Evolutionary conservation across 139 green algal species (phyloP), one percentile per base, ranked within the genome.

Genomic region (Picochlorum costavermella): DNA sequence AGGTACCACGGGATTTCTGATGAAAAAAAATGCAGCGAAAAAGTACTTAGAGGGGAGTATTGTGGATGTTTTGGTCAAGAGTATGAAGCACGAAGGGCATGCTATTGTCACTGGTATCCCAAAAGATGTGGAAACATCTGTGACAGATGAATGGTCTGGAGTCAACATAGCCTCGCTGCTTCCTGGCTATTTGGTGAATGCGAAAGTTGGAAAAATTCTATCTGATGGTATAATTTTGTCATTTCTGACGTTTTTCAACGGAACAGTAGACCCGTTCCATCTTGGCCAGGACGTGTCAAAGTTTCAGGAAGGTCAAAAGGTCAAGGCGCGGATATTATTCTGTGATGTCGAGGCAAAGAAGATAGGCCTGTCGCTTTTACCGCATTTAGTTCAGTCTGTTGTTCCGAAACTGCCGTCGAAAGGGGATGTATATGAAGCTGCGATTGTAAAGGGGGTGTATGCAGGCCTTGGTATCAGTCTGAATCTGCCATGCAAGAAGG

Each of bases 201-300:
- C 76, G 9, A 65, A 56, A 9, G 66, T 85, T 28, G 55, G 65
- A 13, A 64, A 80, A 48, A 69, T 92, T 37, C 68, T 85, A 16
- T 64, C 69, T 6, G 89, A 95, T 71, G 91, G 91, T 5, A 72
- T 97, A 20, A 49, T 84, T n/a, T 66, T 91, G 16, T 82, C 67
- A 61, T 95, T 97, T 69, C 74, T 95, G 28, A 89, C 80, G 44
- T 95, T 86, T 70, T 96, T 97, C 70, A 83, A 80, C 33, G 91
- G 84, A 60, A 94, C 84, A 2, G 72, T 96, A 14, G 88, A 96
- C 75, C 56, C 59, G 20, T 95, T 91, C 70, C 90, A 96, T 70
- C 74, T 96, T 13, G 76, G 69, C 16, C 72, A 61, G 57, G 50
- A 59, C 40, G 68, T 33, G 4, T 37, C 1, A 9, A 26, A 17